Evolutionary conservation across 345 rosid genomes (phyloP).

Genomic region (Bruguiera parviflora): DNA sequence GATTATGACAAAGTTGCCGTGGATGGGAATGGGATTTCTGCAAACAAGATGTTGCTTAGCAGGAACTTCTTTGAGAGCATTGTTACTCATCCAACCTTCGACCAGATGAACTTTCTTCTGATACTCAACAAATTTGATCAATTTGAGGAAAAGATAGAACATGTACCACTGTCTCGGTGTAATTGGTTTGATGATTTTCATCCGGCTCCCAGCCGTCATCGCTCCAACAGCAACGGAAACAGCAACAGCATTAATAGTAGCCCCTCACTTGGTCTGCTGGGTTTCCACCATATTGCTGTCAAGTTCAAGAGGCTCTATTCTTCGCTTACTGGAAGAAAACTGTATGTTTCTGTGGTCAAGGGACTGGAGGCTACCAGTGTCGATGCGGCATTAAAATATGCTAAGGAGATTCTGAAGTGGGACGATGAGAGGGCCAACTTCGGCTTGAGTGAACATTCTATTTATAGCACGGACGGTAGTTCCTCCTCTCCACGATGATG

Average conservation of each 20-base stretch:
- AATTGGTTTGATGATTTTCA: conserved; percentile 57
- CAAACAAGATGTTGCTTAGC: conserved; percentile 54
- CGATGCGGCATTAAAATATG: conserved; percentile 50
- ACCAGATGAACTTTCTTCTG: conserved; percentile 48
- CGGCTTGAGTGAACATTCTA: conserved; percentile 41
- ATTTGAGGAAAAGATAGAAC: conserved; percentile 46
- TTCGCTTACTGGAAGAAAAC: conserved; percentile 36
- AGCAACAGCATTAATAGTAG: conserved; percentile 10
- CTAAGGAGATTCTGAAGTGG: conserved; percentile 59
- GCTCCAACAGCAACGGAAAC: too few relatives aligned
- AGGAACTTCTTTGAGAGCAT: conserved; percentile 49
- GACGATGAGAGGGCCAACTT: conserved; percentile 53
- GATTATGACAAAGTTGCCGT: conserved; percentile 49
- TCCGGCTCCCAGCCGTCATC: conserved; percentile 38
- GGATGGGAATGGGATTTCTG: conserved; percentile 18
- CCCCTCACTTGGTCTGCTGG: conserved; percentile 53
- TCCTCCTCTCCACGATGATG: conserved; percentile 7
- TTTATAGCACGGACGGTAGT: conserved; percentile 48
- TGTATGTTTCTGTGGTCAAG: conserved; percentile 46
- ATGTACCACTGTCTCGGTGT: conserved; percentile 40
- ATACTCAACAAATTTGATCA: conserved; percentile 53
- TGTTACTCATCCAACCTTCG: conserved; percentile 46
- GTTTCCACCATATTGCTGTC: conserved; percentile 48
- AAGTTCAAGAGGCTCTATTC: conserved; percentile 54
- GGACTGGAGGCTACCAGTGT: conserved; percentile 40